phyloP scores from a whole-genome alignment of 768 basidiomycete species.

The Erythrobasidium yunnanense region DNA sequence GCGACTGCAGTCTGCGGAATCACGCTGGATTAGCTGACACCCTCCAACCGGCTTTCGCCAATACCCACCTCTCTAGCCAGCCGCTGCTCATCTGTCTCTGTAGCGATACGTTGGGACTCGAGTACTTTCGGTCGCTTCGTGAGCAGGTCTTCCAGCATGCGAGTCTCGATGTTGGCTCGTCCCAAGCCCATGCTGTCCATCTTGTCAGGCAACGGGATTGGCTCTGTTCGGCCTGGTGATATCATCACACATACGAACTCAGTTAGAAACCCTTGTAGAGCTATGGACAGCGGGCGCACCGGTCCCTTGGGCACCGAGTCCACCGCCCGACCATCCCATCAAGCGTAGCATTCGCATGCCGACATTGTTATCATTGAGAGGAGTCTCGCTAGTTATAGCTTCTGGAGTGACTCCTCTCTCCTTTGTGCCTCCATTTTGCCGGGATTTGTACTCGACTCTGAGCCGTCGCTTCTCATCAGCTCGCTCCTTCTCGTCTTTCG shows the following conservation, averaged over 20 bases:
- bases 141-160: conserved; percentile 23
- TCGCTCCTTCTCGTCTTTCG: neutral
- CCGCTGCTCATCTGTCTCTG: conserved; percentile 18
- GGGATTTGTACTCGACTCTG: neutral
- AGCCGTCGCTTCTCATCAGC: conserved; percentile 3
- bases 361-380: conserved; percentile 21
- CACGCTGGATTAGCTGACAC: neutral
- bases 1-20: conserved; percentile 18
- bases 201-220: conserved; percentile 17
- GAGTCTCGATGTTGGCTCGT: conserved; percentile 15
- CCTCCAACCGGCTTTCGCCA: neutral
- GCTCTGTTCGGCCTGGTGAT: conserved; percentile 21
- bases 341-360: conserved; percentile 22
- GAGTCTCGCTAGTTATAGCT: conserved; percentile 7
- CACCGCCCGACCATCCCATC: conserved; percentile 22
- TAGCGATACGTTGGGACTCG: conserved; percentile 22
- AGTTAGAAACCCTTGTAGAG: neutral
- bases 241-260: neutral
- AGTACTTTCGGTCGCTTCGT: neutral
- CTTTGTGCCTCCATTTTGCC: neutral
- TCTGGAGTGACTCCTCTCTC: conserved; percentile 17
- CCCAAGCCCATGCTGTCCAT: conserved; percentile 21
- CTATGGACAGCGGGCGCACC: conserved; percentile 1
- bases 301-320: conserved; percentile 15
- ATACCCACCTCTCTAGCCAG: conserved; percentile 8